Evolutionary conservation across 768 basidiomycete species (phyloP), one percentile per base, ranked within the genome.

Genomic region (Boletus speciosus): DNA sequence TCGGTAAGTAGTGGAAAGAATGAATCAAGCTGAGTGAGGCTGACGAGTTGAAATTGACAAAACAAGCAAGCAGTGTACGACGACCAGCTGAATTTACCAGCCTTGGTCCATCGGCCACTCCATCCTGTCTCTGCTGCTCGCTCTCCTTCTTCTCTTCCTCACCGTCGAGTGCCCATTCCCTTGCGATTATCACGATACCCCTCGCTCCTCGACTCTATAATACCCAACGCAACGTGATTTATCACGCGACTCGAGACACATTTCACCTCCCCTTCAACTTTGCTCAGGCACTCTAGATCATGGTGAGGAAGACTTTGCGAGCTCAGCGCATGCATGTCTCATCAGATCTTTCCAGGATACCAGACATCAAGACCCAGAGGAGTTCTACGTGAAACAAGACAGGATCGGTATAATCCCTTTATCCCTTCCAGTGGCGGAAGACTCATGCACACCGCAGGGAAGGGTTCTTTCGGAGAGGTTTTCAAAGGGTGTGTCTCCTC

Each of bases 381-480:
- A 95, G 63, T 83, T 93, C 67, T 99, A 97, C 71, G 94, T 98
- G 59, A 92, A 88, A 71, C 96, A 99, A 76, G 90, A 97, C 72
- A 84, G 94, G 70, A 98, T 99, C 66, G 96, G 96, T 96, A 61
- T 40, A 78, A 70, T 53, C 54, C 42, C 42, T 8, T 25, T 41
- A 43, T 50, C 47, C 42, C 44, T 51, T 59, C 39, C 45, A 34
- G n/a, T 56, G 51, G n/a, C 58, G 56, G 46, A 52, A 47, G 34
- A 44, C 61, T 65, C 56, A 70, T 37, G 10, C 45, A 44, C 38
- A 43, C 29, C 49, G 23, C 58, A 97, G 96, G 95, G 57, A 98
- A 99, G 72, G 96, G 96, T 32, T 98, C 95, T 6, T 98, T 99
- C 66, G 97, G 96, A 66, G 97, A 98, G 73, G 95, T 98, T n/a